Conservation (phyloP, 305 asterid species). For the Fraxinus baroniana region DNA sequence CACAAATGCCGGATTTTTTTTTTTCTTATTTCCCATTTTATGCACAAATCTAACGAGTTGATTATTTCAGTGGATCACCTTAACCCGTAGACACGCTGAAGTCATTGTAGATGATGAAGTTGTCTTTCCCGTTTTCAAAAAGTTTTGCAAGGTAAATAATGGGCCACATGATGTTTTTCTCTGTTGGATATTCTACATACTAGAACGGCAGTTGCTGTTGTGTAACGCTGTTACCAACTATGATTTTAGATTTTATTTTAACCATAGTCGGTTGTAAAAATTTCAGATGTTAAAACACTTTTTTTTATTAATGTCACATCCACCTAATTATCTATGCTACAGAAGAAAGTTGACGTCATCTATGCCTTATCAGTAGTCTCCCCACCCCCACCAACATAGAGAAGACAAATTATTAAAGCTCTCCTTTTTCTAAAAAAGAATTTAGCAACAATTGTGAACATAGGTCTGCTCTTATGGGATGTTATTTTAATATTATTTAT, state of each 20-base stretch:
- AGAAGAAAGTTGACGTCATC: not conserved
- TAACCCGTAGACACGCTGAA: conserved; percentile 77
- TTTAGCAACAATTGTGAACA: not conserved
- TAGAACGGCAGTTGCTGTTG: not conserved
- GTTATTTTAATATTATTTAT: conserved; percentile 4
- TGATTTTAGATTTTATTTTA: not conserved
- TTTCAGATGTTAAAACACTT: not conserved
- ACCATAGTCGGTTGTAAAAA: not conserved
- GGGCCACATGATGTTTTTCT: not conserved
- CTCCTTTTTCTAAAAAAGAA: not conserved
- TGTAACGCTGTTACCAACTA: not conserved
- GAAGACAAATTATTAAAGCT: not conserved
- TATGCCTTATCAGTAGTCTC: not conserved
- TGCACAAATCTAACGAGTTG: conserved; percentile 22
- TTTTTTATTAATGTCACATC: not conserved
- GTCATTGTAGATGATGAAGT: conserved; percentile 74
- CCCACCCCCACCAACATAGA: not conserved
- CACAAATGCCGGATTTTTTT: not conserved
- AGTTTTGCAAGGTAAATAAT: conserved; percentile 71
- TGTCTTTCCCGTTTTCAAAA: conserved; percentile 63
- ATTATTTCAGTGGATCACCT: conserved; percentile 80
- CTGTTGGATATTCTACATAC: not conserved
- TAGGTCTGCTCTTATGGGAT: not conserved
- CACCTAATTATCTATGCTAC: conserved; percentile 1
- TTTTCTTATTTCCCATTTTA: not conserved